phyloP scores from a whole-genome alignment of 371 early-diverging fungal species.

The Dentiscutata heterogama region DNA sequence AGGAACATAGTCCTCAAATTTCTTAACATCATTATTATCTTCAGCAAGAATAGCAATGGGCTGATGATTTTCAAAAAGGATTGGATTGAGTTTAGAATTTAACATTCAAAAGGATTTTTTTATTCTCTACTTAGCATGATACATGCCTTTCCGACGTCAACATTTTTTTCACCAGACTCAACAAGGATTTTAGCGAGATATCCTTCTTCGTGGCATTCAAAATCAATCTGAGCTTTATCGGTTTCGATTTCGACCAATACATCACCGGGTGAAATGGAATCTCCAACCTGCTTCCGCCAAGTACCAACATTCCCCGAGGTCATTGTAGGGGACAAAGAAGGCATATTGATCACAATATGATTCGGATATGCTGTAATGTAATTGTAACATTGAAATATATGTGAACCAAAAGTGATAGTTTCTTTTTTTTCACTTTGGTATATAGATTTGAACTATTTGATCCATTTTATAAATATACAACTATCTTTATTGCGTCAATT shows the following conservation, averaged over 20 bases:
- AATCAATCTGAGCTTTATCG: conserved; percentile 99
- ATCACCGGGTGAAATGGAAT: conserved; percentile 94
- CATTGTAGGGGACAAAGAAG: conserved; percentile 99
- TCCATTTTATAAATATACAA: no score
- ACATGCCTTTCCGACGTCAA: conserved; percentile 54
- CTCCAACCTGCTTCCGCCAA: conserved; percentile 97
- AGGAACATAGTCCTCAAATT: conserved; percentile 84
- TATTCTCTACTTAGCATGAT: background rate
- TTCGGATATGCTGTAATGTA: conserved; percentile 74
- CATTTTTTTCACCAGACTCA: conserved; percentile 83
- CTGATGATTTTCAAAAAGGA: conserved; percentile 53
- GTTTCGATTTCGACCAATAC: conserved; percentile 98
- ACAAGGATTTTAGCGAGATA: conserved; percentile 94
- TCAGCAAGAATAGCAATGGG: conserved; percentile 95
- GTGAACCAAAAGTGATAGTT: no score
- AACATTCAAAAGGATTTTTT: background rate
- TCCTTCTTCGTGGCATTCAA: conserved; percentile 99
- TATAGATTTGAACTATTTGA: no score
- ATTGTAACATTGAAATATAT: no score
- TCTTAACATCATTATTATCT: conserved; percentile 85
- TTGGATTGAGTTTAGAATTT: background rate
- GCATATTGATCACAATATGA: conserved; percentile 95
- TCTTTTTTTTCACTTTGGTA: no score
- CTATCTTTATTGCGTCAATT: no score
- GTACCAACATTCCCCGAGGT: conserved; percentile 95